Evolutionary conservation across 2,329 filamentous ascomycete species (phyloP), one percentile per base, ranked within the genome.

Genomic region (Fusarium sp.): DNA sequence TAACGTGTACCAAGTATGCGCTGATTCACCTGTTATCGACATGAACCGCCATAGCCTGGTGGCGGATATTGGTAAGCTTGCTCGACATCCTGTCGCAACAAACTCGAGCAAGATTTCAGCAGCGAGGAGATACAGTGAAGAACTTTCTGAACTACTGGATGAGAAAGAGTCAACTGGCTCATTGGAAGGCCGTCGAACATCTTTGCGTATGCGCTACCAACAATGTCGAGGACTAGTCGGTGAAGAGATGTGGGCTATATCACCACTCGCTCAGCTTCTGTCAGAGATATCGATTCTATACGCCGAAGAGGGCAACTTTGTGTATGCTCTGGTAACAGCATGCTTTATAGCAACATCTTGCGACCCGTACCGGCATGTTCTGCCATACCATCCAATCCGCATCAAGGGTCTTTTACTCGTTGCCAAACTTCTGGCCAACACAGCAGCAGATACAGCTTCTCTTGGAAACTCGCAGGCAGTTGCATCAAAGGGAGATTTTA

Each of bases 1-100:
- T 24, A 84, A 86, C 61, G 80, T 87, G 46, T 89, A 89, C 70
- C 81, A 88, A 61, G 83, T 85, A 32, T 85, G 82, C 74, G 78
- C 80, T 56, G 53, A 41, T 4, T 84, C 81, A 15, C 81, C 83
- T 4, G 73, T 78, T 58, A 70, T 85, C 12, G 68, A 78, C 9
- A 78, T 86, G 58, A 86, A 87, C 73, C 72, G 71, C 2, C 77
- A 82, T 69, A 86, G 84, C 61, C 70, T 88, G 20, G 78, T 82
- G 18, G 80, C 83, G 4, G 80, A 85, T 62, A 51, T 82, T 2
- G 70, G 71, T 30, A 72, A 74, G 53, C 70, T 79, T 30, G 68
- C 66, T 16, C 58, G 65, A 4, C 79, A 80, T 51, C 72, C 75
- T 7, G 78, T 74, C 18, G 66, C 71, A 18, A 71, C 47, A 25